Evolutionary conservation across 2,329 filamentous ascomycete species (phyloP), one percentile per base, ranked within the genome.

Genomic region (Fusarium protoensiforme): DNA sequence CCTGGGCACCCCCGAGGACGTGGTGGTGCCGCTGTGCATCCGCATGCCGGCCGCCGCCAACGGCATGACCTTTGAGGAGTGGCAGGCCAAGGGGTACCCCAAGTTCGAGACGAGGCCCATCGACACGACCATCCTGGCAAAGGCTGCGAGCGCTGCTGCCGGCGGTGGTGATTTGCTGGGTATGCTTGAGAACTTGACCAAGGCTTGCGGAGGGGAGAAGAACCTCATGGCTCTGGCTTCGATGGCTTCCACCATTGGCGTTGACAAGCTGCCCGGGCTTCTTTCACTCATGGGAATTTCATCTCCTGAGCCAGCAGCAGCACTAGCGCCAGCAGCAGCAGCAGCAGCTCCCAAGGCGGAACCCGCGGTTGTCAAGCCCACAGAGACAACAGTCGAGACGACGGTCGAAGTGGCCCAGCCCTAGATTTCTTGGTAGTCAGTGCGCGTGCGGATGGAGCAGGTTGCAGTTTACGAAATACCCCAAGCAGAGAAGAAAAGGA

Each of bases 1-100:
- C 29, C 48, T 84, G 58, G 81, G 79, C 6, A 80, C 80, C 3
- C 78, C 80, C 10, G 65, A 75, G 29, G 83, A 84, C 38, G 77
- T 84, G 8, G 78, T 80, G 54, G 81, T 84, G 48, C 84, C 84
- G 2, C 77, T 85, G 16, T 85, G 85, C 83, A 81, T 84, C 35
- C 80, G 77, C 70, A 83, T 85, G 83, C 84, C 84, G 7, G 69
- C 81, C 29, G 73, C 69, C 51, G 80, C 77, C 5, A 71, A 75
- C 7, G 80, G 78, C 14, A 68, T 81, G 74, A 80, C 68, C 1
- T 84, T 84, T 71, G 75, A 77, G 24, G 78, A 83, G 63, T 83
- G 82, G 83, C 71, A 69, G 22, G 70, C 66, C 29, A 65, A 65
- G 35, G 76, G 73, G 13, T 77, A 78, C 67, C 75, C 74, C 11